phyloP scores from a whole-genome alignment of 768 basidiomycete species.

The Clitopilus hobsonii region DNA sequence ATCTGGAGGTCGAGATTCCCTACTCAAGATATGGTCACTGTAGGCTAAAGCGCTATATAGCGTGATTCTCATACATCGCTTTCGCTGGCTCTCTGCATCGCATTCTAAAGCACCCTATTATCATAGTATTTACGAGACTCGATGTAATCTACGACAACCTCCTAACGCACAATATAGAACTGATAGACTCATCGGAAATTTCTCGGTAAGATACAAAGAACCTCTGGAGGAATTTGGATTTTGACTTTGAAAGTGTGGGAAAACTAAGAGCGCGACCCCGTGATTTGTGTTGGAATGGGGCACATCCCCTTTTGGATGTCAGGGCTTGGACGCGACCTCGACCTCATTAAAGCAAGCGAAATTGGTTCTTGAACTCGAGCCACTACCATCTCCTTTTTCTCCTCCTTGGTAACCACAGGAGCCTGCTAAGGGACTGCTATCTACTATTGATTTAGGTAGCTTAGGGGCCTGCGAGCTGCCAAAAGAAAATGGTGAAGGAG shows the following conservation, averaged over 20 bases:
- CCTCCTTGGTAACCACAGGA: too few relatives aligned
- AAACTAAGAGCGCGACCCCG: background rate
- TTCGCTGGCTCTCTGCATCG: too few relatives aligned
- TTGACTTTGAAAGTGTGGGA: background rate
- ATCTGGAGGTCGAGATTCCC: slow-evolving; percentile 83
- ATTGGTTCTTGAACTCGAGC: background rate
- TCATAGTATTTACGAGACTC: background rate
- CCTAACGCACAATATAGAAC: background rate
- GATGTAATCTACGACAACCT: background rate
- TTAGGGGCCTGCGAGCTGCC: too few relatives aligned
- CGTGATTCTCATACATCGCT: slow-evolving; percentile 4
- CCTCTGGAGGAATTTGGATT: too few relatives aligned
- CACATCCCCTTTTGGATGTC: background rate
- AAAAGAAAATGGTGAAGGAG: too few relatives aligned
- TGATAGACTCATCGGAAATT: background rate
- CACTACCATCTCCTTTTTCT: background rate
- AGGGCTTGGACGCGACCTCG: background rate
- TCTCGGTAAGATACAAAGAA: background rate
- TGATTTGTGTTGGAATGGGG: background rate
- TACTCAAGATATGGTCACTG: slow-evolving; percentile 91
- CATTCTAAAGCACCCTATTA: too few relatives aligned
- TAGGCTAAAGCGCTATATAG: slow-evolving; percentile 30
- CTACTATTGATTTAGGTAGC: too few relatives aligned
- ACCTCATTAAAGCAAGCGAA: background rate
- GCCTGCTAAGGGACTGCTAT: too few relatives aligned